Evolutionary conservation across 176 grass and related monocot species (phyloP), one percentile per base, ranked within the genome.

Genomic region (Hordeum marinum): DNA sequence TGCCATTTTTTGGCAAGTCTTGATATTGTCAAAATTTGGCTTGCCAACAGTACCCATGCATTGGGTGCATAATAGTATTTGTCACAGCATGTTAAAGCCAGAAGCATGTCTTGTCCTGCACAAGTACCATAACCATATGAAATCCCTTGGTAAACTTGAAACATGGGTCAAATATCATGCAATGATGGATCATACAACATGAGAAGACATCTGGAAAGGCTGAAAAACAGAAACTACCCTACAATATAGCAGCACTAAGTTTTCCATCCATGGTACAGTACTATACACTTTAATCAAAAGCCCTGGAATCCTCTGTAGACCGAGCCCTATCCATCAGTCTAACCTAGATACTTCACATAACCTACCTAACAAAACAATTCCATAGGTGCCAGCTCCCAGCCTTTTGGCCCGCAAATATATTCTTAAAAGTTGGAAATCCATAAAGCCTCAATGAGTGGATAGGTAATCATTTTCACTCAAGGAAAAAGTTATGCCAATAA

Each of bases 401-500:
- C 45, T 81, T 63, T 50, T 68, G 20, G 20, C 32, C 79, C 18
- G 54, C 63, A 54, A 15, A 55, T 80, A 63, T 63, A 42, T 63
- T 65, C 41, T 80, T 80, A 46, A 29, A 31, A 43, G 11, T 35
- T 35, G 25, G 39, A 80, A 80, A 62, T 58, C 31, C 9, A 35
- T 41, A 80, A 64, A 80, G 39, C 42, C 63, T 7, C 66, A 82
- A 37, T 59, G 40, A 29, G 20, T 61, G n/a, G 68, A 34, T 50
- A 64, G 21, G 42, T 35, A 39, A 80, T 67, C 63, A 81, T 81
- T 43, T 68, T 69, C 79, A 81, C 63, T 54, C 10, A 59, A 68
- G n/a, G 21, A 34, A 14, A 77, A 85, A 57, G 46, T 78, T 78
- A 55, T 71, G 17, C 63, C 36, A n/a, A 77, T 42, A 46, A 20